phyloP scores from a whole-genome alignment of 306 rosid species.

The Purshia tridentata region DNA sequence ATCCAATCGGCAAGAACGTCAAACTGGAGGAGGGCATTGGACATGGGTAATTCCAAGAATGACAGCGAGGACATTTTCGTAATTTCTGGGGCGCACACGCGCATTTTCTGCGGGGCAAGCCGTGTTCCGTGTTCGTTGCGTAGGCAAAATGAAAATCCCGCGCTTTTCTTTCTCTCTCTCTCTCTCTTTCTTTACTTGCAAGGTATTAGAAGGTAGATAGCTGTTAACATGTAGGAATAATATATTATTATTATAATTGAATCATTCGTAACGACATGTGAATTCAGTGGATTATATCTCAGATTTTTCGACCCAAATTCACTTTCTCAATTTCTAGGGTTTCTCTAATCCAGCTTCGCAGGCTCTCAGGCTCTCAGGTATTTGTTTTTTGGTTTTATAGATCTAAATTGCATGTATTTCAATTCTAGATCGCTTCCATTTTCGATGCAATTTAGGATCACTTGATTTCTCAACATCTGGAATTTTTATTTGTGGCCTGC shows the following conservation, averaged over 20 bases:
- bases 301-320: not conserved
- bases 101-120: not conserved
- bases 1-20: too few species aligned
- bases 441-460: not conserved
- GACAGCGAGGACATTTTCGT: not conserved
- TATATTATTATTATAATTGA: not conserved
- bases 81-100: not conserved
- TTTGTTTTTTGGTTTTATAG: not conserved
- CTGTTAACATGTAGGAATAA: too few species aligned
- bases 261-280: not conserved
- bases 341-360: not conserved
- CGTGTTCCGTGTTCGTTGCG: slow-evolving; percentile 1
- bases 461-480: not conserved
- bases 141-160: not conserved
- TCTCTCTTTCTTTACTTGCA: not conserved
- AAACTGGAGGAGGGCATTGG: too few species aligned
- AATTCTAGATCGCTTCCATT: slow-evolving; percentile 1
- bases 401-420: not conserved
- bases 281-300: not conserved
- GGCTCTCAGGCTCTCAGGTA: slow-evolving; percentile 4
- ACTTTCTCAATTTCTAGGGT: slow-evolving; percentile 6
- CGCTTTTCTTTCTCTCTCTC: not conserved
- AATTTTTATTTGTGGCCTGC: not conserved
- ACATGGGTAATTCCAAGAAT: not conserved
- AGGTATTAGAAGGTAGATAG: too few species aligned